These are phyloP conservation scores for Aspergillus panamensis DNA, from an alignment of 495 filamentous ascomycete species.

Conservation along the genomic window DNA sequence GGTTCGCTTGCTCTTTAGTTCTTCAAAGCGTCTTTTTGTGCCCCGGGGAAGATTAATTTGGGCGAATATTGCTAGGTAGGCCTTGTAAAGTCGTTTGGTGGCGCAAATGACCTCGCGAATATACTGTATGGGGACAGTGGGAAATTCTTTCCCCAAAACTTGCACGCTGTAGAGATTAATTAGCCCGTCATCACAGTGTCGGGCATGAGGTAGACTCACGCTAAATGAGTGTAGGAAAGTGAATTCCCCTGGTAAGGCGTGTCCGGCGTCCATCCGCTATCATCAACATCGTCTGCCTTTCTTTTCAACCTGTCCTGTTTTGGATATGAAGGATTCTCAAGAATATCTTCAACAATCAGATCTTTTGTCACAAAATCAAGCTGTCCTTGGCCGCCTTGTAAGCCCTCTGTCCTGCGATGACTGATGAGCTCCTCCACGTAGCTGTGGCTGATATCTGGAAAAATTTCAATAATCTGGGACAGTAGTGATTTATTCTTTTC, in stretches of 20 bases:
- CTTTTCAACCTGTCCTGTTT: constrained; percentile 45
- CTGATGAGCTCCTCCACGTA: constrained; percentile 40
- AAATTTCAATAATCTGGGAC: constrained; percentile 42
- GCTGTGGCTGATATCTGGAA: constrained; percentile 48
- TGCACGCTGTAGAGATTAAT: constrained; percentile 1
- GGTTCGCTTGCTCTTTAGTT: constrained; percentile 4
- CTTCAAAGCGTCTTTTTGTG: not conserved
- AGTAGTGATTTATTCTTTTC: constrained; percentile 24
- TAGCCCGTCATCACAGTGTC: not conserved
- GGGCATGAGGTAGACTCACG: constrained; percentile 9
- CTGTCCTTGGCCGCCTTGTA: not conserved
- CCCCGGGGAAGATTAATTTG: constrained; percentile 8
- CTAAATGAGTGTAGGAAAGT: constrained; percentile 8
- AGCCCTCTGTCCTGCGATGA: constrained; percentile 2
- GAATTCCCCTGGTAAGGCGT: not conserved
- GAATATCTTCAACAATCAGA: constrained; percentile 41
- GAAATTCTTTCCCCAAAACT: constrained; percentile 18
- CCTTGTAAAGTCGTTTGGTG: constrained; percentile 19
- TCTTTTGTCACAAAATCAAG: constrained; percentile 1
- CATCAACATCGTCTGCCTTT: constrained; percentile 39
- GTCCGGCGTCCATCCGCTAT: constrained; percentile 33
- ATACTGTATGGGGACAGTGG: constrained; percentile 7
- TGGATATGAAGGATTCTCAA: constrained; percentile 44
- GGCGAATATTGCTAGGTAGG: constrained; percentile 14
- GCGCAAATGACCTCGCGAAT: constrained; percentile 14